Percentiles rank a stretch among this genome's conserved stretches.
Evolutionary conservation across 768 basidiomycete species (phyloP).

Genomic region (Russula olivacea): DNA sequence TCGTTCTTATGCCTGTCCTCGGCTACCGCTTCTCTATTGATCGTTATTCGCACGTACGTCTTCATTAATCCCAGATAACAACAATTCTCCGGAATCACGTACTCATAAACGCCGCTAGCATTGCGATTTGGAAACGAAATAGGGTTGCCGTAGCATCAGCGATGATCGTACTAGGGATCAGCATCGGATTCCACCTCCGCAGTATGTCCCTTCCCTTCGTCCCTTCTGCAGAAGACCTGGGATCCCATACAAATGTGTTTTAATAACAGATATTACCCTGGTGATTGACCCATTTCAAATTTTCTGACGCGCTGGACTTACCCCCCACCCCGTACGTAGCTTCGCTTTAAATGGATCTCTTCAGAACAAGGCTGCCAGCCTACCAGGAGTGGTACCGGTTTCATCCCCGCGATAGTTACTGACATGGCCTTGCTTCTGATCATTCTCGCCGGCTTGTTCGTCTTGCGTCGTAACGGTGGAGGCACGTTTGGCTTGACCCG

Average conservation of each 20-base stretch:
- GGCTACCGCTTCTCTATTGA: background rate
- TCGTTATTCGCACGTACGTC: conserved; percentile 7
- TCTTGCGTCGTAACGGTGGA: background rate
- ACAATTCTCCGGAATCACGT: background rate
- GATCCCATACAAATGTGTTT: background rate
- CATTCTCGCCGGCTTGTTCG: conserved; percentile 5
- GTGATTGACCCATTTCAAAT: background rate
- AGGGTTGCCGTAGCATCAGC: background rate
- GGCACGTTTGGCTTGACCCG: background rate
- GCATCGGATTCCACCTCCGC: background rate
- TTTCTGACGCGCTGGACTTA: background rate
- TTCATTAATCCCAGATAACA: no score
- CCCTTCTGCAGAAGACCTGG: no score
- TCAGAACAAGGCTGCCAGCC: background rate
- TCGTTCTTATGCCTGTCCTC: background rate
- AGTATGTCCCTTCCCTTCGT: background rate
- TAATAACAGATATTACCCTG: background rate
- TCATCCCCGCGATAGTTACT: background rate
- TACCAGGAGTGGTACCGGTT: no score
- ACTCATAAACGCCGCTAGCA: background rate
- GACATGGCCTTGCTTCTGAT: conserved; percentile 5
- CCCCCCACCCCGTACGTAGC: background rate
- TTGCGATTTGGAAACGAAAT: conserved; percentile 7
- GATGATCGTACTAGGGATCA: background rate
- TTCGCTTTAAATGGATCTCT: background rate